Conservation (phyloP, 192 early-diverging fungal species). For the Backusella macrospora region DNA sequence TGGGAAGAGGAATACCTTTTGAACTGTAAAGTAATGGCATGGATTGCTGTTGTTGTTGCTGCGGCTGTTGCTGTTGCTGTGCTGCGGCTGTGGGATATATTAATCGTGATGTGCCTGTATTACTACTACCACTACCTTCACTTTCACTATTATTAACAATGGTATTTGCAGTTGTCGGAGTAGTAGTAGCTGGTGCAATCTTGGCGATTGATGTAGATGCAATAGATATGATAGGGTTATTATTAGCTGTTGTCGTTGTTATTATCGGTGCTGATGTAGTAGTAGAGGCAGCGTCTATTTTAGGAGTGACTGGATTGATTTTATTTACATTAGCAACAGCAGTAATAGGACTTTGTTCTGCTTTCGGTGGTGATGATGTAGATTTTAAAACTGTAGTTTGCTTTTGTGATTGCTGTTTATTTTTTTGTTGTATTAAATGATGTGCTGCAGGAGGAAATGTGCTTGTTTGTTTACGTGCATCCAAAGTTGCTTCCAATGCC, state of each 20-base stretch:
- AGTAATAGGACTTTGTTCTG: not conserved
- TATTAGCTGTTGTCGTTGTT: not conserved
- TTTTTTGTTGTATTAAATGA: not conserved
- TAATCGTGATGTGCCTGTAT: not conserved
- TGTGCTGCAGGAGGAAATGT: not conserved
- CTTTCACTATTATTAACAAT: not conserved
- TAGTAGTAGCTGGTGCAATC: not conserved
- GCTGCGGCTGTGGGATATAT: not conserved
- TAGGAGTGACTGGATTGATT: not conserved
- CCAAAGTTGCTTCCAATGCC: not conserved
- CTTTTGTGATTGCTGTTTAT: not conserved
- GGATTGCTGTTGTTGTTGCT: not conserved
- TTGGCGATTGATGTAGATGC: not conserved
- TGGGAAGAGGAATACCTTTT: constrained; percentile 39
- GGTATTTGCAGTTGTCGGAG: not conserved
- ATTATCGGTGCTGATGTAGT: not conserved
- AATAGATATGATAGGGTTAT: not conserved
- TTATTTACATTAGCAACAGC: constrained; percentile 1
- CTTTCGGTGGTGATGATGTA: not conserved
- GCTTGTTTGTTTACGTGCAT: not conserved
- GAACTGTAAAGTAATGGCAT: constrained; percentile 12
- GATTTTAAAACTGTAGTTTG: not conserved
- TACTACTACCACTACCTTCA: not conserved
- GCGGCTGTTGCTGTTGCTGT: not conserved
- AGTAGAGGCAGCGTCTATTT: not conserved